phyloP scores from a whole-genome alignment of 2,329 filamentous ascomycete genomes.

The Diaporthe sp. region DNA sequence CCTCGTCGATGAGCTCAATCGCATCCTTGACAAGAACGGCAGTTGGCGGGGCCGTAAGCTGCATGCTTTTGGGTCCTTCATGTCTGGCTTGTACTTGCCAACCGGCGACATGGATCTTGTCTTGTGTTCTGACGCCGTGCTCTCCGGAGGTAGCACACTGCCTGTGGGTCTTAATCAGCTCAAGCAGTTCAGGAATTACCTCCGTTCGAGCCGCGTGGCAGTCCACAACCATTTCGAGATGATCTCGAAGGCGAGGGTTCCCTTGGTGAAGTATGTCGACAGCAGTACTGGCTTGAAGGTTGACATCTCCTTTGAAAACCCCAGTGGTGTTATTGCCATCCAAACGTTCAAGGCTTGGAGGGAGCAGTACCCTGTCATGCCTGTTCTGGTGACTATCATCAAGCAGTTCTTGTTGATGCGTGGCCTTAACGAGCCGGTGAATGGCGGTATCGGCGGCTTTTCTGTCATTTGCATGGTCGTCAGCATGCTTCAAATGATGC shows the following conservation, averaged over 20 bases:
- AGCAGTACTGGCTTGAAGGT: slow-evolving; percentile 82
- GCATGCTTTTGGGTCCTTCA: slow-evolving; percentile 91
- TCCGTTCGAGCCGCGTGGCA: slow-evolving; percentile 70
- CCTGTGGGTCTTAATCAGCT: slow-evolving; percentile 65
- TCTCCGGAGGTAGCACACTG: slow-evolving; percentile 64
- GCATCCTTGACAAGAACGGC: slow-evolving; percentile 59
- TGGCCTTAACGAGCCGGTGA: slow-evolving; percentile 90
- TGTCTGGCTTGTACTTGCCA: slow-evolving; percentile 79
- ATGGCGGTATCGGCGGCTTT: slow-evolving; percentile 93
- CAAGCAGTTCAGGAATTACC: slow-evolving; percentile 71
- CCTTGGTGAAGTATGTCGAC: slow-evolving; percentile 93
- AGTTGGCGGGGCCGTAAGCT: slow-evolving; percentile 63
- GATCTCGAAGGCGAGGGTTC: slow-evolving; percentile 84
- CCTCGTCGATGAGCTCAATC: slow-evolving; percentile 78
- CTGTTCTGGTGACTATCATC: slow-evolving; percentile 85
- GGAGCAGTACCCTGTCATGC: slow-evolving; percentile 84
- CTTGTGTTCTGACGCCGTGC: slow-evolving; percentile 73
- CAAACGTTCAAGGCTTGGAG: slow-evolving; percentile 88
- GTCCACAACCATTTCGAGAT: slow-evolving; percentile 72
- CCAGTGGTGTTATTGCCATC: slow-evolving; percentile 84
- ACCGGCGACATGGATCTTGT: slow-evolving; percentile 96
- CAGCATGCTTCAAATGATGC: slow-evolving; percentile 86
- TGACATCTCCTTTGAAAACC: slow-evolving; percentile 95
- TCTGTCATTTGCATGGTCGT: slow-evolving; percentile 94
- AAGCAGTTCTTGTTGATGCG: slow-evolving; percentile 95